A percentile compares a stretch with the other conserved stretches of the same genome.
Evolutionary conservation across 2,329 filamentous ascomycete species (phyloP).

Genomic region (Pseudocercospora ulei): DNA sequence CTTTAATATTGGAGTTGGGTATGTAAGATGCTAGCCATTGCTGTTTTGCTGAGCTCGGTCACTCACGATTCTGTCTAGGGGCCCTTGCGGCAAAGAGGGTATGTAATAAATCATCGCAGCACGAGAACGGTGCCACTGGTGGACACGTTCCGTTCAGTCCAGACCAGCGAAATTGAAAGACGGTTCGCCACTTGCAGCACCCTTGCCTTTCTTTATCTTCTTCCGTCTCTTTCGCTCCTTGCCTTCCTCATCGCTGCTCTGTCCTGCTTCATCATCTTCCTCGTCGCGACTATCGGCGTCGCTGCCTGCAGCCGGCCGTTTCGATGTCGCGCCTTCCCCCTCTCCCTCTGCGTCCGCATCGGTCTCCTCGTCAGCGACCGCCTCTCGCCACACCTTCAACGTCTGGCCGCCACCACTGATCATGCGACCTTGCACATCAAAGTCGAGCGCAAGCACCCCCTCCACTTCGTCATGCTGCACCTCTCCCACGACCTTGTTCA

Average conservation of each 20-base stretch:
- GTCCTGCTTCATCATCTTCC: conserved; percentile 30
- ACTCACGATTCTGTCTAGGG: too few species aligned
- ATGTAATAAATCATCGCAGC: conserved; percentile 6
- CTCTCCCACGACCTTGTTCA: conserved; percentile 60
- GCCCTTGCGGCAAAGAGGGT: too few species aligned
- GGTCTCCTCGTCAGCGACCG: conserved; percentile 47
- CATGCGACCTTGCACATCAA: conserved; percentile 76
- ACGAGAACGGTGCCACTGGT: not conserved
- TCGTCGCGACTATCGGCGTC: conserved; percentile 42
- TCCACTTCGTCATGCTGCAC: conserved; percentile 76
- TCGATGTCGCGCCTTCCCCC: conserved; percentile 30
- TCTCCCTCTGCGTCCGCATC: conserved; percentile 42
- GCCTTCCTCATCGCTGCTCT: conserved; percentile 41
- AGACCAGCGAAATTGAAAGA: conserved; percentile 30
- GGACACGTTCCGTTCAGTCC: conserved; percentile 21
- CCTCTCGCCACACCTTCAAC: conserved; percentile 83
- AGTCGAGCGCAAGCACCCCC: conserved; percentile 68
- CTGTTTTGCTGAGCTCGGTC: too few species aligned
- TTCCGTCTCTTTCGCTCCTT: conserved; percentile 38
- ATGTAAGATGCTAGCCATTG: not conserved
- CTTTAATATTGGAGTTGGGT: not conserved
- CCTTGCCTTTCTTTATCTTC: conserved; percentile 36
- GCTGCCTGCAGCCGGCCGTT: conserved; percentile 39
- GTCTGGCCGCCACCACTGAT: conserved; percentile 78
- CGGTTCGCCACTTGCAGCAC: conserved; percentile 20